Evolutionary conservation across 176 grass and related monocot genomes (phyloP), one percentile per base, ranked within the genome.

Genomic region (Zea luxurians): DNA sequence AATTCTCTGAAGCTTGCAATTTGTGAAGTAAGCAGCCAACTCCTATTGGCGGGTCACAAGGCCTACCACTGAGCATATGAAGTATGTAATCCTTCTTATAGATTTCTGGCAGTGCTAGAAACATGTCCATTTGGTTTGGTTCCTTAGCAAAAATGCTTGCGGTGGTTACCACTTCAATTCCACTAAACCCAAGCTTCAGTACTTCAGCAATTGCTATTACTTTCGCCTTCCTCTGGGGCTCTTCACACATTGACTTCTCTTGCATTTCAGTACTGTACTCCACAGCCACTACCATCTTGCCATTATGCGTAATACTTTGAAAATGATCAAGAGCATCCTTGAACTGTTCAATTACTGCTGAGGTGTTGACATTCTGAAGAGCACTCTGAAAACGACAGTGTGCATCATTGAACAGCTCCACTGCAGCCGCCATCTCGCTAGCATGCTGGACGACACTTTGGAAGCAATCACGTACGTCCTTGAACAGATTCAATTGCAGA

Each of bases 91-190:
- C 86, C 80, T 77, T 63, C 70, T 47, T 88, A 50, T 83, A 83
- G 44, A 83, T 40, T 75, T 88, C 81, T 38, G 80, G 86, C 8
- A 83, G 75, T 68, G 80, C 80, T 41, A 83, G 21, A 63, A 88
- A 79, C 86, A 88, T 88, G 10, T 83, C 86, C 86, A 88, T 88
- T 57, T 88, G 86, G 27, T 88, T 79, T 47, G 86, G 80, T 54
- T 88, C 80, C 81, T 74, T 88, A 2, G 81, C 76, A 0, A 88
- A 88, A 80, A 88, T 52, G 48, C 75, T 83, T 34, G 80, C 86
- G 8, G 81, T 54, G 5, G 48, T 75, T 48, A 88, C 81, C 54
- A 83, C 81, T 34, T 88, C 37, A 15, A 16, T 88, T 80, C 81
- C 76, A n/a, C 63, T 55, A 75, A 88, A 83, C 11, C 76, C 76